Percentiles rank a stretch among this genome's conserved stretches.
Conservation (phyloP, 2,329 filamentous ascomycete species). For the Periconia sp. region DNA sequence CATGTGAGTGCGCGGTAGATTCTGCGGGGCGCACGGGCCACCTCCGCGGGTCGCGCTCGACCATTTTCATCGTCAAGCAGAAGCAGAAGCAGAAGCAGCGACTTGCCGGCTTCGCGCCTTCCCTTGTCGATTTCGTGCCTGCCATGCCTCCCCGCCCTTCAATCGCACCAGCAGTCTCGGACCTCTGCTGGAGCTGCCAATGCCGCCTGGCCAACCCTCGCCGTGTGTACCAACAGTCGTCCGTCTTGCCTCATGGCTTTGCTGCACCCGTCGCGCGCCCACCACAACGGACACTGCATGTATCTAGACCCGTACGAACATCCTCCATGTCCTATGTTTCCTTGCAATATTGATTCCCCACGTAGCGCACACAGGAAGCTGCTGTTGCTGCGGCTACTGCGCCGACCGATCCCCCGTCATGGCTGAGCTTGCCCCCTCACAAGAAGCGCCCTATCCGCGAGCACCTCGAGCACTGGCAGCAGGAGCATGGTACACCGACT, state of each 20-base stretch:
- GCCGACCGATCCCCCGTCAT: slow-evolving; percentile 15
- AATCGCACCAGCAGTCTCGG: too few species aligned
- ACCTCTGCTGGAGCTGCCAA: slow-evolving; percentile 34
- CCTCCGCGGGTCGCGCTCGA: slow-evolving; percentile 18
- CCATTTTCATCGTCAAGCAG: too few species aligned
- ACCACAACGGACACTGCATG: slow-evolving; percentile 29
- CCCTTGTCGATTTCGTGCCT: too few species aligned
- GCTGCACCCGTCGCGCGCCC: slow-evolving; percentile 13
- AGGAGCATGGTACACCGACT: slow-evolving; percentile 43
- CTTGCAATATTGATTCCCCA: slow-evolving; percentile 11
- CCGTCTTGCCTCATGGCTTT: too few species aligned
- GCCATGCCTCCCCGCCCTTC: too few species aligned
- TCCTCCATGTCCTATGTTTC: too few species aligned
- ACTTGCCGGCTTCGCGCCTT: too few species aligned
- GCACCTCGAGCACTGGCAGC: slow-evolving; percentile 51
- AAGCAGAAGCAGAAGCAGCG: not conserved
- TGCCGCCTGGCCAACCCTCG: slow-evolving; percentile 23
- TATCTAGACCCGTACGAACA: slow-evolving; percentile 23
- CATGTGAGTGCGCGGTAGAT: slow-evolving; percentile 25
- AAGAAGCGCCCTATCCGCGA: slow-evolving; percentile 28
- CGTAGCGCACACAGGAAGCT: slow-evolving; percentile 23
- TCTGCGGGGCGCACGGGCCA: slow-evolving; percentile 23
- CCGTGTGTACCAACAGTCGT: too few species aligned
- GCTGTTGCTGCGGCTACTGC: slow-evolving; percentile 10
- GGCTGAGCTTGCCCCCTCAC: slow-evolving; percentile 16